Base-by-base conservation (phyloP, 139 green algal species). In the Marvania coccoides region DNA sequence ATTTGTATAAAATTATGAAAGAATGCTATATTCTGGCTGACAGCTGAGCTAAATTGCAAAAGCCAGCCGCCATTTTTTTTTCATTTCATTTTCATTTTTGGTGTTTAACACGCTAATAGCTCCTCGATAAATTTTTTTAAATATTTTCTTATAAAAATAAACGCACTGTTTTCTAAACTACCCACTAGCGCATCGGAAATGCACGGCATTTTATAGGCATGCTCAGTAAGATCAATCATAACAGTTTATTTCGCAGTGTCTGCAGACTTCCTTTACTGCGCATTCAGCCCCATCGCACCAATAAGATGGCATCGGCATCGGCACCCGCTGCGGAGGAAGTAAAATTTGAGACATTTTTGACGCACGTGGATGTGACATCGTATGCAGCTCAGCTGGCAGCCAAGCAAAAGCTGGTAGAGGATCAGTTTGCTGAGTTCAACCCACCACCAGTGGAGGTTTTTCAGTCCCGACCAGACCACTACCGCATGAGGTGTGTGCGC, bases 341-440 rank as follows among this genome's bases (percentile, higher is more conserved):
- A 1, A 33, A 61, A 54, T 61, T 61, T 51, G 19, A 19, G 19
- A 23, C 24, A 46, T 61, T 19, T 53, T 54, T 78, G 5, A 70
- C 57, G 3, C 12, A 33, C 34, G 69, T 80, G 6, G 73, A 72
- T 31, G 47, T 40, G 23, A 28, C 2, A 24, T 23, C 66, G 24
- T 91, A 91, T 65, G 81, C 75, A 4, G 38, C 71, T 28, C 85
- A 88, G 65, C 73, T 91, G 24, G 64, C 65, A 24, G 65, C 38
- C 15, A 91, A 92, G 63, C 36, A 80, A 2, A 30, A 47, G 39
- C 63, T 65, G 2, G 56, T 88, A 7, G 48, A 54, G 12, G 31
- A 31, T 4, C 45, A 72, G 51, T 91, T 94, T 30, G 10, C 26
- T 5, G 76, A 75, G 7, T 82, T 88, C 26, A 28, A 73, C 3